Evolutionary conservation across 2,329 filamentous ascomycete species (phyloP), one percentile per base, ranked within the genome.

Genomic region (Trichoderma afroharzianum): DNA sequence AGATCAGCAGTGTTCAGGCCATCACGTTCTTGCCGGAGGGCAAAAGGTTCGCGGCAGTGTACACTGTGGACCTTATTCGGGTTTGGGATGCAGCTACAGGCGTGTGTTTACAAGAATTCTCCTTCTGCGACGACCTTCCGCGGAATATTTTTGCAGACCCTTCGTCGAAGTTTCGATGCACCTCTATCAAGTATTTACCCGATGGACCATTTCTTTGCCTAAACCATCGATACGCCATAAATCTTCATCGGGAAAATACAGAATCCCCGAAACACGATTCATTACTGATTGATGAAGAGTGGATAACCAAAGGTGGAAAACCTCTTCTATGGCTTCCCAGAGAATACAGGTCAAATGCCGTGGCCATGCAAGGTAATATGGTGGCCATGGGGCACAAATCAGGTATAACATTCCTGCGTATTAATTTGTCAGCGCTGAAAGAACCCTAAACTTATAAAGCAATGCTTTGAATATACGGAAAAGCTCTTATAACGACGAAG

Each of bases 221-320:
- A 0, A 24, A 55, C 4, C 8, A 24, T 61, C 21, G 12, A 24
- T 47, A 33, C n/a, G n/a, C 62, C 21, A 68, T 18, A 28, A 61
- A 14, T 3, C 50, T 12, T 5, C 5, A 9, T 1, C 7, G 26
- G 14, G 14, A 6, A 11, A 8, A 47, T 53, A 2, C 6, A 15
- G 12, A 33, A 7, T 1, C 15, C 36, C n/a, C 15, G 8, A 7
- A 26, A 8, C n/a, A 61, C 36, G 36, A 11, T 32, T 11, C n/a
- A 4, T 30, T 53, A 8, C 11, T 24, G 11, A 12, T 62, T 26
- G 18, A 18, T 18, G 26, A n/a, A 6, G 66, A 53, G 11, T 69
- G 66, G 66, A 61, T 69, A 62, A 69, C 9, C 14, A 61, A 33
- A 50, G 39, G 24, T n/a, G 66, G 66, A 8, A 69, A 69, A 26